Conservation (phyloP, 352 stramenopile genomes). For the Phytopythium boreale region DNA sequence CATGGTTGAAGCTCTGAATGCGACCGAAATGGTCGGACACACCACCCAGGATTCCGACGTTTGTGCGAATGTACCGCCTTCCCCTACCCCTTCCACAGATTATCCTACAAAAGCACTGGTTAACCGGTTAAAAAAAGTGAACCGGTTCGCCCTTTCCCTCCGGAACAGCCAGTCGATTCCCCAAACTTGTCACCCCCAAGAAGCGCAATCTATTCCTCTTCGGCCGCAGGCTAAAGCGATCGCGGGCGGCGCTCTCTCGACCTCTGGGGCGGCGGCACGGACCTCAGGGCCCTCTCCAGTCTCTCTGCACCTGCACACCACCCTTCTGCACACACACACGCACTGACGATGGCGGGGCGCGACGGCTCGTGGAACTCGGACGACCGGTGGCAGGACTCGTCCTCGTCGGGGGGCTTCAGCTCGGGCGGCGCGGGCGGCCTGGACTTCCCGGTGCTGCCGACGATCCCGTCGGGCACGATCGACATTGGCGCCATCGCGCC, state of each 20-base stretch:
- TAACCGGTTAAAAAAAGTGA: conserved; percentile 1
- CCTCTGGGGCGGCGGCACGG: neutral
- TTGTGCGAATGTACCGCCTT: neutral
- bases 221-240: neutral
- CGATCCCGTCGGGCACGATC: conserved; percentile 73
- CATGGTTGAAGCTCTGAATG: neutral
- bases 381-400: conserved; percentile 76
- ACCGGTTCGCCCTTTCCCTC: neutral
- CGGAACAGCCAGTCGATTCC: conserved; percentile 3
- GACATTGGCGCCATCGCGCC: conserved; percentile 82
- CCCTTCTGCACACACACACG: neutral
- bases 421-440: conserved; percentile 35
- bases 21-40: neutral
- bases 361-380: conserved; percentile 62
- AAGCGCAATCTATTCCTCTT: conserved; percentile 12
- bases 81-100: conserved; percentile 1
- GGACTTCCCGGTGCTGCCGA: conserved; percentile 70
- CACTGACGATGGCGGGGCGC: conserved; percentile 28
- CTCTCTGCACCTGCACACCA: neutral
- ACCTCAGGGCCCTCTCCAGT: neutral
- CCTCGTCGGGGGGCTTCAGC: conserved; percentile 40
- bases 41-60: conserved; percentile 4
- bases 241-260: neutral
- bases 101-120: neutral
- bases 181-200: neutral